A percentile compares a stretch with the other conserved stretches of the same genome.
Conservation (phyloP, 1,284 basidiomycete genomes). For the Lentinula novae-zelandiae region DNA sequence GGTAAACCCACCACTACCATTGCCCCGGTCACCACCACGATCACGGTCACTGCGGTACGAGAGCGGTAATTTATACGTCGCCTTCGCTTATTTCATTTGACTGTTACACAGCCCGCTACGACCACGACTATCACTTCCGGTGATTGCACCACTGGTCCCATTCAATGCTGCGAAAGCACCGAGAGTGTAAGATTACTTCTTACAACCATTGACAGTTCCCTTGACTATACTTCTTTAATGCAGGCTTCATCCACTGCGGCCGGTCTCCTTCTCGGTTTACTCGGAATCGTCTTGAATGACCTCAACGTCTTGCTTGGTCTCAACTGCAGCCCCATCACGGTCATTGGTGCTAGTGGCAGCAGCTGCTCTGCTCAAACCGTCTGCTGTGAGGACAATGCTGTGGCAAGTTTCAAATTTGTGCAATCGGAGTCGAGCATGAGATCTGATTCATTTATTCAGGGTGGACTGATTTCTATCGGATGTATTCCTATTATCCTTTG, state of each 20-base stretch:
- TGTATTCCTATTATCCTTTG: conserved; percentile 3
- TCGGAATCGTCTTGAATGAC: conserved; percentile 13
- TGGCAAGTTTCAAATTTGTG: conserved; percentile 1
- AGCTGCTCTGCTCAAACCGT: conserved; percentile 11
- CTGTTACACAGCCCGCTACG: not conserved
- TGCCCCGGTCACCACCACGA: not conserved
- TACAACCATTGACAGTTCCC: not conserved
- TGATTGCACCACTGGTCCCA: conserved; percentile 27
- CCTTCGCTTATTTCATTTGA: not conserved
- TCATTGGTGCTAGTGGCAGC: conserved; percentile 8
- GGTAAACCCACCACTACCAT: not conserved
- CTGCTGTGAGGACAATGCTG: conserved; percentile 14
- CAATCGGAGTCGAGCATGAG: not conserved
- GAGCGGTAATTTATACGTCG: not conserved
- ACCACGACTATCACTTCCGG: conserved; percentile 1
- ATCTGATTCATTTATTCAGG: not conserved
- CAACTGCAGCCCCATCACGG: conserved; percentile 15
- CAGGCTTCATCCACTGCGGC: conserved; percentile 13
- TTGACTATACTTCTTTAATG: not conserved
- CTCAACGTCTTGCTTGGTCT: conserved; percentile 15
- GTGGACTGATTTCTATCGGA: conserved; percentile 8
- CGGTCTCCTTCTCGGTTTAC: conserved; percentile 11
- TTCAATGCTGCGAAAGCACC: conserved; percentile 18
- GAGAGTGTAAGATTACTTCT: not conserved
- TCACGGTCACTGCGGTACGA: conserved; percentile 10